Evolutionary conservation across 2,329 filamentous ascomycete genomes (phyloP).

Genomic region (Drechslerella coelobrocha): DNA sequence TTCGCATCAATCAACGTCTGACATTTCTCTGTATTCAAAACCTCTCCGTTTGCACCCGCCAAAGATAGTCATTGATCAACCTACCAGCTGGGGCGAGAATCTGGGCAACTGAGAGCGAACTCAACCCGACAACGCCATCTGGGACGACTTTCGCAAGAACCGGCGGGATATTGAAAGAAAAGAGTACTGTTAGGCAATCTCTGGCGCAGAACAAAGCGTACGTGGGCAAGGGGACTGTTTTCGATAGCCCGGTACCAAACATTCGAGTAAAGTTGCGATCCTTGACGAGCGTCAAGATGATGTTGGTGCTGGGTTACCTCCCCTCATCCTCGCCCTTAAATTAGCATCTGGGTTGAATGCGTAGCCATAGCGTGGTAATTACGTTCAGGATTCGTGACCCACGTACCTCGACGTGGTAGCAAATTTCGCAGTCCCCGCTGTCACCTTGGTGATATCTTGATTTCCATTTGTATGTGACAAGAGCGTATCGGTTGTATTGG

Average conservation of each 20-base stretch:
- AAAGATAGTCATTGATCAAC: slow-evolving; percentile 56
- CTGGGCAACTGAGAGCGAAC: slow-evolving; percentile 73
- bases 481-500: slow-evolving; percentile 83
- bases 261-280: slow-evolving; percentile 83
- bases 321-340: neutral
- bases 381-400: neutral
- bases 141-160: slow-evolving; percentile 74
- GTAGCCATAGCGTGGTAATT: neutral
- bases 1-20: slow-evolving; percentile 24
- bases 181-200: slow-evolving; percentile 89
- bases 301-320: slow-evolving; percentile 67
- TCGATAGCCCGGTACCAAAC: slow-evolving; percentile 71
- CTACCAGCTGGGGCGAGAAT: slow-evolving; percentile 74
- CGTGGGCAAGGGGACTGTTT: slow-evolving; percentile 68
- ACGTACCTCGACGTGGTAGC: slow-evolving; percentile 70
- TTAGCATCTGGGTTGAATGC: neutral
- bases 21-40: slow-evolving; percentile 3
- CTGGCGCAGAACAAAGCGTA: slow-evolving; percentile 81
- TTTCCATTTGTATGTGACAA: slow-evolving; percentile 66
- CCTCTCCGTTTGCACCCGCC: neutral
- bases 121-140: slow-evolving; percentile 54
- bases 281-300: slow-evolving; percentile 86
- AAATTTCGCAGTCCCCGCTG: slow-evolving; percentile 80
- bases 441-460: slow-evolving; percentile 61
- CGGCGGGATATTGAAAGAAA: slow-evolving; percentile 86